These are phyloP conservation scores for Oryza australiensis DNA, from an alignment of 176 grass and related monocot genomes.

Conservation along the genomic window DNA sequence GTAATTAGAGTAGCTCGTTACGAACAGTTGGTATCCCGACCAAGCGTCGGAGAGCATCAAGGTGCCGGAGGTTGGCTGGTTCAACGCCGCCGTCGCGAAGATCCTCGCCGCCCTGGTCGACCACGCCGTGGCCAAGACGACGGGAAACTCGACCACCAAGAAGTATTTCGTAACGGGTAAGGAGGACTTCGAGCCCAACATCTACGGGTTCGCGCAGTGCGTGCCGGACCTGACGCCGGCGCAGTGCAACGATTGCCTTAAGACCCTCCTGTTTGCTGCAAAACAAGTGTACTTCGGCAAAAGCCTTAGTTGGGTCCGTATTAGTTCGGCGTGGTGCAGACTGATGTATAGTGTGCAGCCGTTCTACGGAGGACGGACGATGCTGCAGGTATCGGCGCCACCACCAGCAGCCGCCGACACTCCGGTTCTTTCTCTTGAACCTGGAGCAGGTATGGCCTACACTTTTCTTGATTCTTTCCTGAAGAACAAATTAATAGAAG, in stretches of 20 bases:
- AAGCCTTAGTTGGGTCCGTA: not conserved
- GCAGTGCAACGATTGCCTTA: constrained; percentile 42
- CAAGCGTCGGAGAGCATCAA: not conserved
- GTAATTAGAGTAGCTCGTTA: not conserved
- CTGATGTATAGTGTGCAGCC: constrained; percentile 12
- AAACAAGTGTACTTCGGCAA: not conserved
- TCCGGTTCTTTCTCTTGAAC: not conserved
- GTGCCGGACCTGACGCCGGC: constrained; percentile 21
- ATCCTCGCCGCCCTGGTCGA: constrained; percentile 24
- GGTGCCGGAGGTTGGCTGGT: constrained; percentile 11
- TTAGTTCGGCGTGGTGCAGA: constrained; percentile 2
- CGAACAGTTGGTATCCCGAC: not conserved
- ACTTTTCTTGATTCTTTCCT: not conserved
- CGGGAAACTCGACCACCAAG: constrained; percentile 22
- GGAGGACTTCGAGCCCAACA: constrained; percentile 36
- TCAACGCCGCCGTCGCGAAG: constrained; percentile 3
- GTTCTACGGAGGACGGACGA: constrained; percentile 21
- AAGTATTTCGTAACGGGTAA: constrained; percentile 46
- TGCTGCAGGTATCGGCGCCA: constrained; percentile 26
- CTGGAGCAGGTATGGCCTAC: not conserved
- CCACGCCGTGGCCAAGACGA: not conserved
- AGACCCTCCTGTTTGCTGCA: not conserved
- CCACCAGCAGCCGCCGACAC: not conserved
- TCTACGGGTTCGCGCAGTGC: constrained; percentile 63
- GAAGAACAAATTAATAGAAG: not conserved